Evolutionary conservation across 2,329 filamentous ascomycete genomes (phyloP).

Genomic region (Botrytis sinoallii): DNA sequence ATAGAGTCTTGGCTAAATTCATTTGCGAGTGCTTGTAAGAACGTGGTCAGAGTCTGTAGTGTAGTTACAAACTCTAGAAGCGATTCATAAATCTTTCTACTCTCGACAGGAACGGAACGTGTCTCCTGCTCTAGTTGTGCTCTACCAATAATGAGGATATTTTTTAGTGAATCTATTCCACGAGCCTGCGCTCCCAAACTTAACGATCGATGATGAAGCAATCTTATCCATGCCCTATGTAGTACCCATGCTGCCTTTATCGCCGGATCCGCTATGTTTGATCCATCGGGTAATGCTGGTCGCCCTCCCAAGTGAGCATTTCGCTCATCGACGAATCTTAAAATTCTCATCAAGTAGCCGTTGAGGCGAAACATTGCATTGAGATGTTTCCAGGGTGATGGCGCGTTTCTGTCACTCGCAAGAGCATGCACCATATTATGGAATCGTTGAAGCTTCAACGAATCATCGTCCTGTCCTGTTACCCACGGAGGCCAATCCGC

Average conservation of each 20-base stretch:
- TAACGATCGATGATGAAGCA: constrained; percentile 24
- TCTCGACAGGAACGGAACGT: neutral
- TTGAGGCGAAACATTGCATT: constrained; percentile 12
- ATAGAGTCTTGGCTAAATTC: neutral
- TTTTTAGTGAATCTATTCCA: constrained; percentile 15
- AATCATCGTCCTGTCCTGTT: neutral
- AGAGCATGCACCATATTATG: constrained; percentile 1
- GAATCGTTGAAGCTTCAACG: neutral
- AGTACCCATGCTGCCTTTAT: constrained; percentile 21
- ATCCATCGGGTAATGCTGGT: constrained; percentile 15
- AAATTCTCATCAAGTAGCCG: constrained; percentile 3
- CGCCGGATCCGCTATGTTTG: constrained; percentile 3
- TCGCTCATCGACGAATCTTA: constrained; percentile 7
- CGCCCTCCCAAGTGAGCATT: neutral
- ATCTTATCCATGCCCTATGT: constrained; percentile 23
- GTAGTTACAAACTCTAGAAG: neutral
- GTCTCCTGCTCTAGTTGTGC: constrained; percentile 17
- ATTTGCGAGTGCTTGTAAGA: constrained; percentile 9
- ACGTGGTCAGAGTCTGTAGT: neutral
- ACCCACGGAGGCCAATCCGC: constrained; percentile 12
- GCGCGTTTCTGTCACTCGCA: neutral
- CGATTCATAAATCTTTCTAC: neutral
- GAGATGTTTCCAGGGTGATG: neutral
- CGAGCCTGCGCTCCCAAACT: neutral
- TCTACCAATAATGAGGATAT: constrained; percentile 9